Evolutionary conservation across 2,329 filamentous ascomycete species (phyloP).

Genomic region (Clonostachys rhizophaga): DNA sequence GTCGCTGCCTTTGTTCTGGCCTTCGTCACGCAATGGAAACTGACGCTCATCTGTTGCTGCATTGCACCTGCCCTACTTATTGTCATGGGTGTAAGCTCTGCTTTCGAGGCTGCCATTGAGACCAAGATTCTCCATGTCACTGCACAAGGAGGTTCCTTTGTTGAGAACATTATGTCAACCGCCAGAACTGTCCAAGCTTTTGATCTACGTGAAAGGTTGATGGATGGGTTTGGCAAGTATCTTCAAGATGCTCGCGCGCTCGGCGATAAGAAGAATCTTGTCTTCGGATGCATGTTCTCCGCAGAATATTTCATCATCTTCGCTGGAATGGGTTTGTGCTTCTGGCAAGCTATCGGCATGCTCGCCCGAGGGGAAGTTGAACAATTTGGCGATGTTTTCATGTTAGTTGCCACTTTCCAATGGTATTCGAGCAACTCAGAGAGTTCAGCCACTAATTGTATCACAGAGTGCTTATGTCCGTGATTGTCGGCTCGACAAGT

Average conservation of each 20-base stretch:
- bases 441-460: no score
- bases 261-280: slow-evolving; percentile 3
- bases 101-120: slow-evolving; percentile 13
- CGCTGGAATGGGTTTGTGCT: slow-evolving; percentile 6
- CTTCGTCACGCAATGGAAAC: slow-evolving; percentile 25
- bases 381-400: slow-evolving; percentile 5
- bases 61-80: slow-evolving; percentile 4
- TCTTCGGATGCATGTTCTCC: slow-evolving; percentile 1
- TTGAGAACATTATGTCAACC: slow-evolving; percentile 13
- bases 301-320: slow-evolving; percentile 26
- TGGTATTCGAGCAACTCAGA: background rate
- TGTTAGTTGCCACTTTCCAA: slow-evolving; percentile 1
- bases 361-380: slow-evolving; percentile 15
- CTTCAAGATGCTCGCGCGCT: slow-evolving; percentile 3
- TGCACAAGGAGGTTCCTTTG: slow-evolving; percentile 25
- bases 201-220: slow-evolving; percentile 2
- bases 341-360: slow-evolving; percentile 24
- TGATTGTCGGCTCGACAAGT: slow-evolving; percentile 51
- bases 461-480: slow-evolving; percentile 13
- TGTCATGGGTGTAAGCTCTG: slow-evolving; percentile 8
- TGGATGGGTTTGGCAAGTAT: slow-evolving; percentile 4
- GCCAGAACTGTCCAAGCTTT: slow-evolving; percentile 7
- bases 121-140: slow-evolving; percentile 12
- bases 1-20: slow-evolving; percentile 22
- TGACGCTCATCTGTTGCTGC: slow-evolving; percentile 20